Conservation (phyloP, 1,139 yeast genomes). For the Pichia sp. region DNA sequence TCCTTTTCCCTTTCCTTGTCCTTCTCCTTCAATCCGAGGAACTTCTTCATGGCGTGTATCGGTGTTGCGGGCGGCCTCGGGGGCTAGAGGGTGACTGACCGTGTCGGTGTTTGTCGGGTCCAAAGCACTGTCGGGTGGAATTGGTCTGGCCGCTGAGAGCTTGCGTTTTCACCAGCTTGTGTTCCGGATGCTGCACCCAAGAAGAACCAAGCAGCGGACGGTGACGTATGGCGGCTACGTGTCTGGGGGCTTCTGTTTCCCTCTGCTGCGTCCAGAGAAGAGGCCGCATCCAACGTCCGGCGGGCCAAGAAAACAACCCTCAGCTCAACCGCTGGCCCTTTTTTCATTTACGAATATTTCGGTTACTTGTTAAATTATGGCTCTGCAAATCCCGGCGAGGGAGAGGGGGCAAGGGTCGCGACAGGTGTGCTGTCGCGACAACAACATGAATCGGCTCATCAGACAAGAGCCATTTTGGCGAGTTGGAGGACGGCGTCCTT, state of each 20-base stretch:
- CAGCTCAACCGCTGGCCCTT: not conserved
- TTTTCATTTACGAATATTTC: not conserved
- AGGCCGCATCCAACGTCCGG: not conserved
- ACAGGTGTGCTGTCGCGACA: not conserved
- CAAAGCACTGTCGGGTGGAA: no score
- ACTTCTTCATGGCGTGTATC: slow-evolving; percentile 6
- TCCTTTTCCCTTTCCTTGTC: slow-evolving; percentile 6
- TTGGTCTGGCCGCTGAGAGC: no score
- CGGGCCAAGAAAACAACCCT: not conserved
- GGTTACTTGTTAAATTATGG: not conserved
- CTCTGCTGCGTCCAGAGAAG: not conserved
- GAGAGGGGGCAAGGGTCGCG: not conserved
- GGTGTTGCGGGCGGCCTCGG: no score
- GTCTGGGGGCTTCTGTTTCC: no score
- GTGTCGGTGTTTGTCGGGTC: no score
- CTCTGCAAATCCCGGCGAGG: not conserved
- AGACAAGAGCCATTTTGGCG: slow-evolving; percentile 7
- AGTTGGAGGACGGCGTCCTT: slow-evolving; percentile 65
- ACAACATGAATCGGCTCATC: not conserved
- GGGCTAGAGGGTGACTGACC: no score
- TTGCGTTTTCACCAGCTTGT: no score
- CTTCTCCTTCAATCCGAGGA: slow-evolving; percentile 7
- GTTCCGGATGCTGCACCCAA: no score
- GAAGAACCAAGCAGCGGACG: no score
- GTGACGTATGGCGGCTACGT: no score